These are phyloP conservation scores for Trichosporon faecale DNA, from an alignment of 1,284 basidiomycete genomes.

Conservation along the genomic window DNA sequence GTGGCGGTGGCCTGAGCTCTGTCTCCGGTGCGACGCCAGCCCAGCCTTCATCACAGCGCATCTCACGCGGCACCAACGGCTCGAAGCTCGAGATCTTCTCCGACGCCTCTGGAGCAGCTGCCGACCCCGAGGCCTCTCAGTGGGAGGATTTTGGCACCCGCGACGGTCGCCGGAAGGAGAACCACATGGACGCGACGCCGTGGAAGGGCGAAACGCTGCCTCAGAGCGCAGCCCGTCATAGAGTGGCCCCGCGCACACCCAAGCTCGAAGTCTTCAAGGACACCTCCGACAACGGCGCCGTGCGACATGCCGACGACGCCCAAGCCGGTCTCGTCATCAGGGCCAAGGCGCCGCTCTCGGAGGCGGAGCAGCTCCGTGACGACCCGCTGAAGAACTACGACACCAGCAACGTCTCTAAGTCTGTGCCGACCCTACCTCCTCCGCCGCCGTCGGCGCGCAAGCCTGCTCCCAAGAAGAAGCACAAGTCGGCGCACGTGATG, in stretches of 20 bases:
- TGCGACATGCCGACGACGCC: slow-evolving; percentile 15
- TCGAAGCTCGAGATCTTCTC: slow-evolving; percentile 53
- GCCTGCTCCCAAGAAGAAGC: slow-evolving; percentile 16
- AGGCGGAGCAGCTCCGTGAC: slow-evolving; percentile 57
- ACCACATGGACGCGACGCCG: slow-evolving; percentile 52
- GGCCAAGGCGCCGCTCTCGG: slow-evolving; percentile 40
- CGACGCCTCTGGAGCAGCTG: slow-evolving; percentile 33
- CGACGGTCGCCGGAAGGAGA: slow-evolving; percentile 55
- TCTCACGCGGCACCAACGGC: slow-evolving; percentile 42
- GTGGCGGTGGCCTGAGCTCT: slow-evolving; percentile 10
- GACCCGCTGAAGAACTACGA: slow-evolving; percentile 59
- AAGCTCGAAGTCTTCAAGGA: slow-evolving; percentile 58
- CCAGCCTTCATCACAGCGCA: slow-evolving; percentile 12
- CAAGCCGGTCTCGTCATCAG: slow-evolving; percentile 30
- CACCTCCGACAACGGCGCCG: slow-evolving; percentile 32
- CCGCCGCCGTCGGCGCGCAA: slow-evolving; percentile 36
- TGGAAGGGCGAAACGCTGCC: slow-evolving; percentile 56
- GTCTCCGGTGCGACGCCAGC: slow-evolving; percentile 9
- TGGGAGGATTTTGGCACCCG: slow-evolving; percentile 57
- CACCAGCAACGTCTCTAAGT: slow-evolving; percentile 33
- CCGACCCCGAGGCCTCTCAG: slow-evolving; percentile 33
- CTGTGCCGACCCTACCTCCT: slow-evolving; percentile 24
- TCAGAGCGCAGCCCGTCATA: slow-evolving; percentile 37
- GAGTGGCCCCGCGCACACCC: slow-evolving; percentile 50
- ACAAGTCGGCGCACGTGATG: slow-evolving; percentile 22